phyloP scores from a whole-genome alignment of 2,329 filamentous ascomycete species.

The Alternaria sp. region DNA sequence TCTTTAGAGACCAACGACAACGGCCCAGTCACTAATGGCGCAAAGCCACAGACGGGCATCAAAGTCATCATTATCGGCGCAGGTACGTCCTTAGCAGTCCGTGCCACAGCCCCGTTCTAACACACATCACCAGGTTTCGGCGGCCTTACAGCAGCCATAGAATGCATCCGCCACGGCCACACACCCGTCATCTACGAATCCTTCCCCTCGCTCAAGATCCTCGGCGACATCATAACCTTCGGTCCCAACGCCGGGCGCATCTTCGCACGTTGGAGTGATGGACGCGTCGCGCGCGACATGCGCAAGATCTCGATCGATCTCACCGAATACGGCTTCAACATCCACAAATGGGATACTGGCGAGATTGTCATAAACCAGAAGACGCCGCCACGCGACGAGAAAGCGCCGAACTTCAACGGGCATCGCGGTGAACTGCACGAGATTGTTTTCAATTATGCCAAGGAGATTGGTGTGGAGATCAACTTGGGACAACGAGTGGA shows the following conservation, averaged over 20 bases:
- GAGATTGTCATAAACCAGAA: conserved; percentile 66
- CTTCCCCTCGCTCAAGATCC: conserved; percentile 62
- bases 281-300: conserved; percentile 57
- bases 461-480: conserved; percentile 62
- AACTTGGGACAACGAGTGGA: conserved; percentile 59
- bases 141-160: conserved; percentile 67
- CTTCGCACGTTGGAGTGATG: conserved; percentile 64
- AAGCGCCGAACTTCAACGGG: conserved; percentile 65
- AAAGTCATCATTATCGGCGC: conserved; percentile 60
- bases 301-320: conserved; percentile 61
- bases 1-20: conserved; percentile 13
- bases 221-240: conserved; percentile 69
- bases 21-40: background rate
- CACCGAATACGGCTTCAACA: conserved; percentile 63
- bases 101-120: background rate
- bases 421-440: conserved; percentile 67
- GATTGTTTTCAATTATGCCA: conserved; percentile 65
- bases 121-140: conserved; percentile 59
- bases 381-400: conserved; percentile 52
- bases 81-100: conserved; percentile 37
- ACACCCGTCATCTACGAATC: conserved; percentile 65
- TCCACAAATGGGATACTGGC: conserved; percentile 66
- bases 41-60: conserved; percentile 54
- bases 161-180: conserved; percentile 68
- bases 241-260: conserved; percentile 67